Evolutionary conservation across 129 eudicot species (phyloP), one percentile per base, ranked within the genome.

Genomic region (Oenanthe sinensis): DNA sequence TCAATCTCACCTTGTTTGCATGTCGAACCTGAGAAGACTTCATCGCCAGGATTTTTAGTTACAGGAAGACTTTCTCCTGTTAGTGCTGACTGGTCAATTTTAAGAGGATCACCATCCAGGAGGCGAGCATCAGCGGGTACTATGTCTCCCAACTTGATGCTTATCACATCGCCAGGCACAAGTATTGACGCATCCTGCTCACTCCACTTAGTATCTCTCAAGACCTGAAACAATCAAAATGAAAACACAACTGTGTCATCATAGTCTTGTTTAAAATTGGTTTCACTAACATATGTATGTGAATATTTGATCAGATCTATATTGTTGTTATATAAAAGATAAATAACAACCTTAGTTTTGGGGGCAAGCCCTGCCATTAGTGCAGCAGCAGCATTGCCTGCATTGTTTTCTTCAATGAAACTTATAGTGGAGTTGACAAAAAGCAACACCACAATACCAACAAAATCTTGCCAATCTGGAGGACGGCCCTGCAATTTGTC

Each of bases 311-410:
- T 36, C 75, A 39, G 73, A 68, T 6, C 14, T 28, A 65, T 28
- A 1, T 12, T 28, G 71, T 36, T 36, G 45, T n/a, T n/a, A 37
- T 72, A n/a, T 12, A 22, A 44, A 74, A 74, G 8, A 39, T 78
- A 40, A 14, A 24, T 83, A 83, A 33, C 72, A 39, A 70, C 91
- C 89, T 92, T 93, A 4, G 96, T 87, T 78, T 93, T 93, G 16
- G 98, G 98, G n/a, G 98, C 98, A 30, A 93, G 91, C 54, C 98
- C 96, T 20, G 98, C 98, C 98, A 93, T 93, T 12, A 93, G 81
- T 12, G 98, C 98, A n/a, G 87, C 86, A 26, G 98, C 98, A 54
- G 98, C 98, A 86, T 89, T 93, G 14, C 98, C 98, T 16, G 98
- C 98, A 74, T 89, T 93, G 88, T 93, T 93, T 82, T 93, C 96